Evolutionary conservation across 768 basidiomycete species (phyloP).

Genomic region (Leccinum incarnatum): DNA sequence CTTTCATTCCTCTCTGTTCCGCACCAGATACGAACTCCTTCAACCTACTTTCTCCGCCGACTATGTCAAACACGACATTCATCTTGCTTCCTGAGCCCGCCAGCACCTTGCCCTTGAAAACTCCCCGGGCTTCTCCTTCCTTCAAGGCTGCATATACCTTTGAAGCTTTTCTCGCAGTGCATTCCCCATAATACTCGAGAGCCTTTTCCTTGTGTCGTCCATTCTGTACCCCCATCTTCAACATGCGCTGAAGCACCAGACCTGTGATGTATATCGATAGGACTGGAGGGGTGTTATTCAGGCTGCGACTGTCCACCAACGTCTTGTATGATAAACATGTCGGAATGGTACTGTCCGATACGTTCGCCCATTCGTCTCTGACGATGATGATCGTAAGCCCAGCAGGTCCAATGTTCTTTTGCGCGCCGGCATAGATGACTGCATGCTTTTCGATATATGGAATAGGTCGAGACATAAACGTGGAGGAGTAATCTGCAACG

Average conservation of each 20-base stretch:
- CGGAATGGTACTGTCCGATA: slow-evolving; percentile 76
- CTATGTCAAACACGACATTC: slow-evolving; percentile 87
- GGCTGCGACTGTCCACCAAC: slow-evolving; percentile 66
- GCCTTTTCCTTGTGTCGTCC: slow-evolving; percentile 49
- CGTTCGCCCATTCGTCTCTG: slow-evolving; percentile 78
- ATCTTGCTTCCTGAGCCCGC: slow-evolving; percentile 85
- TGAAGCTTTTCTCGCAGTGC: slow-evolving; percentile 71
- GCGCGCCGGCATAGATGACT: slow-evolving; percentile 93
- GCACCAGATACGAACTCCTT: slow-evolving; percentile 79
- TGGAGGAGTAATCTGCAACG: slow-evolving; percentile 93
- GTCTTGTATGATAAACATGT: slow-evolving; percentile 80
- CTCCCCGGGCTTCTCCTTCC: slow-evolving; percentile 66
- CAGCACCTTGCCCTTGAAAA: slow-evolving; percentile 70
- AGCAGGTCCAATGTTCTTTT: slow-evolving; percentile 96
- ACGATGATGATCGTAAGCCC: slow-evolving; percentile 93
- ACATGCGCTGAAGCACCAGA: slow-evolving; percentile 74
- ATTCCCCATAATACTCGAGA: slow-evolving; percentile 56
- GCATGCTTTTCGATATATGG: slow-evolving; percentile 86
- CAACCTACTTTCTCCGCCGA: slow-evolving; percentile 71
- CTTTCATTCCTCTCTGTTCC: slow-evolving; percentile 74
- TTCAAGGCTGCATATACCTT: slow-evolving; percentile 73
- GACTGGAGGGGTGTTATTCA: slow-evolving; percentile 94
- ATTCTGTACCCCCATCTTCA: slow-evolving; percentile 30
- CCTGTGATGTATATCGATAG: slow-evolving; percentile 89
- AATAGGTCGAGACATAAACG: slow-evolving; percentile 95